Base-by-base conservation (phyloP, 345 rosid genomes). In the Aethionema arabicum region DNA sequence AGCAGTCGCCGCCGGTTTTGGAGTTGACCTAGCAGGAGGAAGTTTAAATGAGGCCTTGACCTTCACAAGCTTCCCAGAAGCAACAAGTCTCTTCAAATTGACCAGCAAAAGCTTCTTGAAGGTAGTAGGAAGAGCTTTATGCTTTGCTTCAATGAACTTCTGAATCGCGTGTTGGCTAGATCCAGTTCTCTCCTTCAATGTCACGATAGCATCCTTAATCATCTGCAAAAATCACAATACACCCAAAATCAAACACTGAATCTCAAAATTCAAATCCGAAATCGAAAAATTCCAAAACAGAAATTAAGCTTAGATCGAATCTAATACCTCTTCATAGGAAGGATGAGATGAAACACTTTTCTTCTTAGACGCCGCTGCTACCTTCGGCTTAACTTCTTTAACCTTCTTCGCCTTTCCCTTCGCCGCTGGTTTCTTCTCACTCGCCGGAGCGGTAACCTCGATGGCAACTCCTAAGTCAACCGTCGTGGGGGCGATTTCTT, bases 81-180 rank as follows among this genome's bases (percentile, higher is more conserved):
- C 67, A 4, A 84, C 93, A 4, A 85, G 85, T 78, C 85, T 82
- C 77, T 84, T 90, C 64, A 90, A 66, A 66, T 82, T 80, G 7
- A 75, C 69, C 4, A 87, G 68, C 39, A 90, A 7, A n/a, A 90
- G 70, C 82, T 87, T 90, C 82, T 72, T 83, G 29, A 87, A 85
- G 38, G 63, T 79, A 0, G 78, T 39, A 0, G 95, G 95, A 13
- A 90, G 69, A 4, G 81, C 67, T 65, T 85, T 85, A 2, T 90
- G 83, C 67, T 85, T 90, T 77, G 80, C 95, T 30, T 90, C 97
- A 0, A 87, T 77, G 69, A 82, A 87, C 65, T 87, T 87, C 21
- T 88, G 70, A 63, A 90, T 90, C 33, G 97, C 97, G 54, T 83
- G 78, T 74, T 87, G 95, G 45, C 97, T 90, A 33, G 97, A 90